Evolutionary conservation across 441 rosid genomes (phyloP), one percentile per base, ranked within the genome.

Genomic region (Brassica balearica): DNA sequence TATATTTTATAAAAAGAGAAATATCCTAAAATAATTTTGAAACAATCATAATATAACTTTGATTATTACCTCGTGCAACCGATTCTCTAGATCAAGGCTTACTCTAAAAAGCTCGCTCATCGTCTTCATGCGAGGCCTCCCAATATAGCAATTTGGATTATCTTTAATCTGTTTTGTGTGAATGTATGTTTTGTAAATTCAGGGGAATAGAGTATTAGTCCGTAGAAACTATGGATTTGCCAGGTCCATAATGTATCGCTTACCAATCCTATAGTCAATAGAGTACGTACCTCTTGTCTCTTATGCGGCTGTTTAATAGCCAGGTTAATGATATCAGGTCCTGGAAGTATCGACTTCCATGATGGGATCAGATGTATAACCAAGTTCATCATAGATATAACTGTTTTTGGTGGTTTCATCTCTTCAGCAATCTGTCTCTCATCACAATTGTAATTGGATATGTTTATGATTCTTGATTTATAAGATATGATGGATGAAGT

Each of bases 251-350:
- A 22, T 55, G 8, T 56, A 8, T 10, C 32, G 34, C 3, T 60
- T 23, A 23, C 65, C 65, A 60, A 60, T 22, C n/a, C 7, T 19
- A 11, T 10, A 23, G n/a, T 11, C 34, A n/a, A 10, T 59, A 69
- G 68, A 43, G 25, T 83, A 90, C 93, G 38, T 83, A 91, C 98
- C 89, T 90, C 81, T 68, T 87, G 48, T 86, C 99, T 87, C 0
- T 84, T 83, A 58, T 86, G 80, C 29, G 98, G 92, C n/a, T 71
- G 67, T 87, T 86, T 95, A 60, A 93, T 81, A 0, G 96, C 97
- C 29, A 36, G 69, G 69, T 91, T 94, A 32, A 90, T 80, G 53
- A 95, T 81, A 59, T 92, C 95, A 48, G 8, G 85, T 63, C 63
- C 43, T 2, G 71, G 22, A 7, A 95, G 86, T 12, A 92, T 65